Percentiles rank a stretch among this genome's conserved stretches.
Evolutionary conservation across 2,329 filamentous ascomycete genomes (phyloP).

Genomic region (Catunica adiposa): DNA sequence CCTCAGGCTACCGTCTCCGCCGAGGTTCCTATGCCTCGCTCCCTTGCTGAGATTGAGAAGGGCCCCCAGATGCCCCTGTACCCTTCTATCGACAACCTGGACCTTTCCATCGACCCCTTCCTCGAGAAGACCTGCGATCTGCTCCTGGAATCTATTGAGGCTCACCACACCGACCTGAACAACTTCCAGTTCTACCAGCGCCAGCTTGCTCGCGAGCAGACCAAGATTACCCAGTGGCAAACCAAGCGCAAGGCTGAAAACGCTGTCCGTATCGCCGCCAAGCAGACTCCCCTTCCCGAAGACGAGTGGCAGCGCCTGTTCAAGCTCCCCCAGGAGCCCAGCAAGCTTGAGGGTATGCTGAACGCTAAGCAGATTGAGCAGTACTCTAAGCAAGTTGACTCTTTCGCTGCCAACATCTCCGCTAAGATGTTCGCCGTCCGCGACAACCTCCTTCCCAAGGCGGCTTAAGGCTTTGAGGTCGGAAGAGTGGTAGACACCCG

Average conservation of each 20-base stretch:
- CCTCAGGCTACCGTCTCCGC: slow-evolving; percentile 42
- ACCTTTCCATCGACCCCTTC: slow-evolving; percentile 90
- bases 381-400: slow-evolving; percentile 93
- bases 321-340: slow-evolving; percentile 92
- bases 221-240: slow-evolving; percentile 95
- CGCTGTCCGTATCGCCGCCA: slow-evolving; percentile 62
- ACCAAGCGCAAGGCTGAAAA: slow-evolving; percentile 95
- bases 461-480: slow-evolving; percentile 8
- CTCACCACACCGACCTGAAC: slow-evolving; percentile 96
- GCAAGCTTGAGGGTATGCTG: slow-evolving; percentile 79
- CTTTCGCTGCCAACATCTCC: slow-evolving; percentile 78
- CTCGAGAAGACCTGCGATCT: slow-evolving; percentile 97
- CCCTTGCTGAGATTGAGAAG: slow-evolving; percentile 59
- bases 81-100: slow-evolving; percentile 77
- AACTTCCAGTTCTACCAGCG: slow-evolving; percentile 97
- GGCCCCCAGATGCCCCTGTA: slow-evolving; percentile 53
- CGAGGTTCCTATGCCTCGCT: slow-evolving; percentile 56
- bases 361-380: slow-evolving; percentile 95
- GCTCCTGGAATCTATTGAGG: slow-evolving; percentile 89
- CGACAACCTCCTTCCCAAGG: slow-evolving; percentile 45
- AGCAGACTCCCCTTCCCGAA: slow-evolving; percentile 78
- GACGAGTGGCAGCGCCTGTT: slow-evolving; percentile 97
- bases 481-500: neutral
- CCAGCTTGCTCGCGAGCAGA: slow-evolving; percentile 80
- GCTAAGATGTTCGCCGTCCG: slow-evolving; percentile 98